Percentiles rank a stretch among this genome's conserved stretches.
Evolutionary conservation across 345 rosid genomes (phyloP).

Genomic region (Populus deltoides): DNA sequence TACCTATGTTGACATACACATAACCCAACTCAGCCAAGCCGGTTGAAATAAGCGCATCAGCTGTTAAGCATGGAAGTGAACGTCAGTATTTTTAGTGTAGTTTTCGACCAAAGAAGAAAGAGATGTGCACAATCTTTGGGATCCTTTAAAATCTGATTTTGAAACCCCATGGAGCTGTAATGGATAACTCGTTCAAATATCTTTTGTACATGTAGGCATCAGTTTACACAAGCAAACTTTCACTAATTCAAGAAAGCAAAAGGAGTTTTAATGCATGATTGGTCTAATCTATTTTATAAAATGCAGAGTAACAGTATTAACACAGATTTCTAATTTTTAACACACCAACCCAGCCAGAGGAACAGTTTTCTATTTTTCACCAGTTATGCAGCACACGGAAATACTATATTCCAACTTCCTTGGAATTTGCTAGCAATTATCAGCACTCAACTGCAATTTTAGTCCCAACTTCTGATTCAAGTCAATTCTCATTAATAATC

Average conservation of each 20-base stretch:
- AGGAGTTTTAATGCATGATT: background rate
- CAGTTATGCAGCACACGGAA: no score
- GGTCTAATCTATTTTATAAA: background rate
- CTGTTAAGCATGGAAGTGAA: constrained; percentile 37
- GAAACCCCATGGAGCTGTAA: background rate
- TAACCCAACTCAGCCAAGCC: constrained; percentile 95
- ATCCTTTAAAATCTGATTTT: background rate
- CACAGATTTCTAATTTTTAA: background rate
- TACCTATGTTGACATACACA: constrained; percentile 82
- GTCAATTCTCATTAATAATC: no score
- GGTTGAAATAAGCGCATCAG: constrained; percentile 83
- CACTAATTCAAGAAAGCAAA: background rate
- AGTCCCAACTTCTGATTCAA: no score
- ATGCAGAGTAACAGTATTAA: background rate
- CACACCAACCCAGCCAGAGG: no score
- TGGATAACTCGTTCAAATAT: background rate
- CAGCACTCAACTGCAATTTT: no score
- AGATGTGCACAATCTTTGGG: background rate
- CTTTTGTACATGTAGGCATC: background rate
- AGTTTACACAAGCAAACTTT: background rate
- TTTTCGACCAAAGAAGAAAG: constrained; percentile 7
- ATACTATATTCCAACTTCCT: no score
- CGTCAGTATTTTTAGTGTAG: constrained; percentile 16
- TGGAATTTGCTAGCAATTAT: no score
- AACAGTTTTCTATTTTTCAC: no score